phyloP scores from a whole-genome alignment of 805 yeast genomes.

The Metschnikowia kunwiensis region DNA sequence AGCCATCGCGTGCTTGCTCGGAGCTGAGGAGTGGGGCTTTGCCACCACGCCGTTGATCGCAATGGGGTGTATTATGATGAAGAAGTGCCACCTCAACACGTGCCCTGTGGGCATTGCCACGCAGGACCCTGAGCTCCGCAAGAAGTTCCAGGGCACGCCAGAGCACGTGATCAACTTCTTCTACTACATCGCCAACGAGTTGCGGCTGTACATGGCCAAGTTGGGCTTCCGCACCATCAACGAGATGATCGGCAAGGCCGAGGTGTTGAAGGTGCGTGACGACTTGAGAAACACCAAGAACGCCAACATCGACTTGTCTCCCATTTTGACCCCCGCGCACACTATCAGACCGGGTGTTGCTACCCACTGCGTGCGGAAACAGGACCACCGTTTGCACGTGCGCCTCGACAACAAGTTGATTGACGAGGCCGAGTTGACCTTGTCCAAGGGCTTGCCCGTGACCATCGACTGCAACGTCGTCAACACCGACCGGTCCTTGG shows the following conservation, averaged over 20 bases:
- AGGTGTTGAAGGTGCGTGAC: conserved; percentile 80
- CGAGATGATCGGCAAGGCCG: conserved; percentile 98
- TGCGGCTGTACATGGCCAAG: conserved; percentile 89
- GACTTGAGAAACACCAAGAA: conserved; percentile 85
- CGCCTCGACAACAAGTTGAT: conserved; percentile 93
- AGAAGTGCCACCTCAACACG: conserved; percentile 86
- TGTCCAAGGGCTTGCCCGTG: conserved; percentile 94
- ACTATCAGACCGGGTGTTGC: conserved; percentile 96
- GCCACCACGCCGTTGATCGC: conserved; percentile 97
- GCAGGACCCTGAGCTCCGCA: conserved; percentile 91
- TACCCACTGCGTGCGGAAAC: conserved; percentile 86
- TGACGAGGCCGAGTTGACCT: conserved; percentile 93
- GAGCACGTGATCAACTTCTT: conserved; percentile 98
- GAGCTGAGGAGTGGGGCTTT: conserved; percentile 98
- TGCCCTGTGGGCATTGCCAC: conserved; percentile 99
- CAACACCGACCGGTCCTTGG: conserved; percentile 95
- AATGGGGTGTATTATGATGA: conserved; percentile 96
- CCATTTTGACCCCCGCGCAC: conserved; percentile 95
- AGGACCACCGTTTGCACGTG: conserved; percentile 89
- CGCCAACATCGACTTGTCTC: conserved; percentile 85
- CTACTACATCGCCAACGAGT: conserved; percentile 89
- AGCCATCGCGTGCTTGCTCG: conserved; percentile 91
- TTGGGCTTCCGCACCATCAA: conserved; percentile 93
- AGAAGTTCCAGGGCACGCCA: conserved; percentile 93
- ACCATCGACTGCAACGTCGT: conserved; percentile 89